Base-by-base conservation (phyloP, 2,329 filamentous ascomycete genomes). In the Cladorrhinum sp. region DNA sequence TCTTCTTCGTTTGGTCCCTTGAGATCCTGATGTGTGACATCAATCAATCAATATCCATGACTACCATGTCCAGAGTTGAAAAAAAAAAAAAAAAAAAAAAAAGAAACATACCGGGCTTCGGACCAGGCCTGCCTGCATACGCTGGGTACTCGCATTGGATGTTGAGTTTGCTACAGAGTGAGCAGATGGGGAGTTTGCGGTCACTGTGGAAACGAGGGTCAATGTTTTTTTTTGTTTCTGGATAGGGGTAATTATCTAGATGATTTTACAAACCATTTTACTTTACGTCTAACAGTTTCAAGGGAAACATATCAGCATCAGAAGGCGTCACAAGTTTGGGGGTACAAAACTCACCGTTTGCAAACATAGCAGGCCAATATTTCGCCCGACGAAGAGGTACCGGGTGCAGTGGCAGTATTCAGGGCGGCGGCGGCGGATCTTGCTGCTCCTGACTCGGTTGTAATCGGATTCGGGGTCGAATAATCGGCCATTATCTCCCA, bases 101-200 rank as follows among this genome's bases (percentile, higher is more conserved):
- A 36, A 16, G 2, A 6, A 18, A 36, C 61, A 59, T 28, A 65
- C 72, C 72, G 24, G 66, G 65, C 60, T 72, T 72, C n/a, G 70
- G 70, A 0, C 70, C 70, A 1, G 70, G 70, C 56, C 70, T 72
- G 54, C 64, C 54, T 2, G 70, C 60, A 7, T 64, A 64, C 5
- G 63, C 57, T 4, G 70, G 70, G 57, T 72, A 72, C 26, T 64
- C 62, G 61, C 70, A 72, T 16, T 26, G 30, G 36, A 64, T 59
- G 3, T 52, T 54, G 20, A 66, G 59, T 50, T 70, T 65, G 18
- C 58, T 55, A 61, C 71, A 73, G 54, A 69, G 66, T 3, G 58
- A 58, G 42, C 66, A 67, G 5, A 59, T 33, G 33, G 67, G 67
- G 9, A 65, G 61, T 26, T 60, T 51, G n/a, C 66, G 67, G 57